Evolutionary conservation across 768 basidiomycete genomes (phyloP).

Genomic region (Mycena alexandri): DNA sequence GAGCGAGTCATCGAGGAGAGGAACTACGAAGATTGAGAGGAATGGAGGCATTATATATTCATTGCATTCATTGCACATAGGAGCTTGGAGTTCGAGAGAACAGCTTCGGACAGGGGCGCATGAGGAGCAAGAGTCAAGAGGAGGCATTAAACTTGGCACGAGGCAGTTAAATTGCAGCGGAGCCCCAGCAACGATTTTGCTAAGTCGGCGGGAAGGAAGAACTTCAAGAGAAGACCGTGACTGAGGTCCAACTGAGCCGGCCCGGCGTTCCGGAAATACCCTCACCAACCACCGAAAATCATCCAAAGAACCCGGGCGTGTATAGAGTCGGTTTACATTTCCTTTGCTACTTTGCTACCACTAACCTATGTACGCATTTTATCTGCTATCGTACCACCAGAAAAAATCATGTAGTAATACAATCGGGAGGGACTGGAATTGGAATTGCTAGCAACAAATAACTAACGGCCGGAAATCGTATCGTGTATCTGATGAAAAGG

Average conservation of each 20-base stretch:
- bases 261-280: no score
- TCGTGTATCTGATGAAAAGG: slow-evolving; percentile 6
- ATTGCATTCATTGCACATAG: no score
- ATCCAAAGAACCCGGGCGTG: slow-evolving; percentile 3
- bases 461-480: background rate
- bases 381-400: slow-evolving; percentile 21
- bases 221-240: no score
- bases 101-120: background rate
- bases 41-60: no score
- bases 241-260: no score
- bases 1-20: background rate
- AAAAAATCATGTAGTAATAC: slow-evolving; percentile 28
- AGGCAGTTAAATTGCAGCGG: no score
- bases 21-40: no score
- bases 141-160: background rate
- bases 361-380: slow-evolving; percentile 21
- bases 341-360: slow-evolving; percentile 11
- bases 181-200: no score
- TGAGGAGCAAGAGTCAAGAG: background rate
- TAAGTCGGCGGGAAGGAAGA: no score
- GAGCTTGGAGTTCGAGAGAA: no score
- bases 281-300: no score
- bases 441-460: slow-evolving; percentile 9
- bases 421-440: slow-evolving; percentile 19
- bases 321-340: slow-evolving; percentile 22